Base-by-base conservation (phyloP, 805 yeast genomes). In the Lipomyces sp. region DNA sequence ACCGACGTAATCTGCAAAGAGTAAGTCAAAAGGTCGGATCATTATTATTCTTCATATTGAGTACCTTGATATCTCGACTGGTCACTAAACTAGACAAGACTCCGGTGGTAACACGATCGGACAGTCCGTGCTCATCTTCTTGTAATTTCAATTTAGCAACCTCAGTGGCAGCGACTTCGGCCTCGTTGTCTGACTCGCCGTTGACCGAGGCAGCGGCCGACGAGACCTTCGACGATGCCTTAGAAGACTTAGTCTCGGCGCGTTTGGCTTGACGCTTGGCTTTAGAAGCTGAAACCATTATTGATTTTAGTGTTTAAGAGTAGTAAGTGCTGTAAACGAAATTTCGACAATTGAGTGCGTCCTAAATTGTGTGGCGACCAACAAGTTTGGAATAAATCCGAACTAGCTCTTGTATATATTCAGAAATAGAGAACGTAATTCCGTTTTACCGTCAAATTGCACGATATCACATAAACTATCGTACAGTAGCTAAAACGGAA, bases 221-320 rank as follows among this genome's bases (percentile, higher is more conserved):
- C 3, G 72, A 66, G 37, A 24, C 72, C 85, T 73, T 74, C 15
- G 69, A 60, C 24, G 69, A 51, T 4, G 66, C 53, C 71, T 74
- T 78, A 76, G 77, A 73, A 71, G 85, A 79, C 88, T 85, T 81
- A 86, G 89, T 81, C 67, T 91, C 96, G 74, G 90, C 91, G 80
- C 92, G 92, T 83, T 93, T 94, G 72, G 97, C 97, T 72, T 94
- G 98, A 88, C 99, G 91, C 83, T 94, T 95, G 71, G 98, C 98
- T 80, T 94, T 94, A 29, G 98, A 92, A 72, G 97, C 87, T 64
- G 98, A 94, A 58, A 80, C 80, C 76, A 76, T 74, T 53, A 11
- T 66, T 48, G 30, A 8, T 34, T 42, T 34, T 42, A 1, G 48
- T 13, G 48, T 42, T 42, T 4, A 15, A 5, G 18, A 42, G 18